These are phyloP conservation scores for Spergularia marina DNA, from an alignment of 148 eudicot species.

Conservation along the genomic window DNA sequence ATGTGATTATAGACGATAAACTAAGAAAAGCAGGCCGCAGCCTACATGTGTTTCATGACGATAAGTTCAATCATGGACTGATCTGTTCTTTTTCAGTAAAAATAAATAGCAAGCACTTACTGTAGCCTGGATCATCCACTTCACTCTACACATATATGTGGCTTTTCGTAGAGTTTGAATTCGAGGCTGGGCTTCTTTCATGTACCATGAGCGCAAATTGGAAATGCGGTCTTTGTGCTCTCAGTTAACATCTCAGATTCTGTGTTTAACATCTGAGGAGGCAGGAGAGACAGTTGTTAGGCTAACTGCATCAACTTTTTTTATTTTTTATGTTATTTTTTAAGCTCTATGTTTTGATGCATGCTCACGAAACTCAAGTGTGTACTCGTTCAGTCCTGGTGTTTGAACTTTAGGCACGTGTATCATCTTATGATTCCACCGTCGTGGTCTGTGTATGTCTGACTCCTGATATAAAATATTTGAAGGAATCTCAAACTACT, in stretches of 20 bases:
- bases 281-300: not conserved
- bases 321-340: not conserved
- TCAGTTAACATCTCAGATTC: not conserved
- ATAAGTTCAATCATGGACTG: not conserved
- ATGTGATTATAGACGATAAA: not conserved
- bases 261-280: not conserved
- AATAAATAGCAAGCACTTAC: not conserved
- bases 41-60: not conserved
- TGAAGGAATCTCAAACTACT: slow-evolving; percentile 62
- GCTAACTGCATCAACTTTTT: not conserved
- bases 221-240: not conserved
- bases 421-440: not conserved
- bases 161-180: not conserved
- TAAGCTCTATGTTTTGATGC: not conserved
- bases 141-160: not conserved
- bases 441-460: not conserved
- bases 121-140: not conserved
- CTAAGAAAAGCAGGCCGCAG: not conserved
- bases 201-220: not conserved
- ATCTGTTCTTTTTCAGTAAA: not conserved
- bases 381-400: not conserved
- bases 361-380: not conserved
- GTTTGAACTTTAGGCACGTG: not conserved
- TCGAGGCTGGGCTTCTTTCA: not conserved
- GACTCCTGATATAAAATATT: not conserved